Conservation (phyloP, 495 filamentous ascomycete species). For the Penicillium arizonense region DNA sequence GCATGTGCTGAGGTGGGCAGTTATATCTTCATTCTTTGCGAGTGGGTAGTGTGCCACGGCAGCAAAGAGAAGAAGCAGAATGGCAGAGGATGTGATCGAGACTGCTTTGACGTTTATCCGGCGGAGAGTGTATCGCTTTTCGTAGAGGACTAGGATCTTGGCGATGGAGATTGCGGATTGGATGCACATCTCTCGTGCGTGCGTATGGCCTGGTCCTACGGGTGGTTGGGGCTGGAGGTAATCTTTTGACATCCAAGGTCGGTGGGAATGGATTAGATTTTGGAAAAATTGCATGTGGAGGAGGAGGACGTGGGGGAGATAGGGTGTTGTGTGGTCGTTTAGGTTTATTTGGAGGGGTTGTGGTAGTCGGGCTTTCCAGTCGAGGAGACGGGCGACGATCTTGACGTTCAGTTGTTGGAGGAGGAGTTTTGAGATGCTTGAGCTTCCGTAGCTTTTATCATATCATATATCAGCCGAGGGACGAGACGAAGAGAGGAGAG, state of each 20-base stretch:
- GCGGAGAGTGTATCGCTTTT: constrained; percentile 35
- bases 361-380: constrained; percentile 28
- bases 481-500: too few species aligned
- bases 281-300: constrained; percentile 36
- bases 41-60: constrained; percentile 1
- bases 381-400: constrained; percentile 17
- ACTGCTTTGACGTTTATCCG: constrained; percentile 22
- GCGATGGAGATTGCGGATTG: constrained; percentile 25
- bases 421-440: constrained; percentile 7
- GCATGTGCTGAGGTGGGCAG: constrained; percentile 10
- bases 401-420: constrained; percentile 18
- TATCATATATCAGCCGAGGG: too few species aligned
- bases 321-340: constrained; percentile 8
- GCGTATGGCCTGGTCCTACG: constrained; percentile 16
- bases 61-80: constrained; percentile 13
- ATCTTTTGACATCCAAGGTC: constrained; percentile 26
- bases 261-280: constrained; percentile 22
- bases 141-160: constrained; percentile 34
- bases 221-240: constrained; percentile 21
- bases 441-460: constrained; percentile 11
- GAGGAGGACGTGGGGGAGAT: constrained; percentile 30
- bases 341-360: constrained; percentile 18
- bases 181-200: constrained; percentile 27
- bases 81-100: constrained; percentile 24
- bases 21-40: neutral